Base-by-base conservation (phyloP, 2,329 filamentous ascomycete species). In the Epicoccum sorghinum region DNA sequence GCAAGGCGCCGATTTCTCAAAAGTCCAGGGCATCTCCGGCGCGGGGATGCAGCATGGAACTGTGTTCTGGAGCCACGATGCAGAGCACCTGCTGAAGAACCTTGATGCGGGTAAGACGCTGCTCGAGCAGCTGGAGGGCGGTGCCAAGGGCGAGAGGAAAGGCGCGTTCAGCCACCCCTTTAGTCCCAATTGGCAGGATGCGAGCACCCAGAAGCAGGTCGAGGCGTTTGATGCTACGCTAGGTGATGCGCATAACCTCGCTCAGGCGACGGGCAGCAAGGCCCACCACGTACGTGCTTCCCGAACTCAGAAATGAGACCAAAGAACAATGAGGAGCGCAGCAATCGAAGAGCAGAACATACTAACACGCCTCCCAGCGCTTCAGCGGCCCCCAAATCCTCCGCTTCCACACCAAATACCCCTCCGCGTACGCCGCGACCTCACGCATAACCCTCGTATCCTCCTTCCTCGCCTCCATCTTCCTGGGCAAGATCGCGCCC, bases 351-450 rank as follows among this genome's bases (percentile, higher is more conserved):
- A 33, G 7, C 10, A 7, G 27, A 18, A 13, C 22, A 39, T 55
- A 70, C 52, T 47, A 24, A 46, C 47, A 5, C 27, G 27, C 13
- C 3, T 35, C n/a, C 50, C 64, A 93, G 89, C 89, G 95, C 58
- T 99, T 99, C 79, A 98, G 93, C 24, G 95, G 95, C n/a, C 90
- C 91, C 3, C 95, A 99, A 75, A 98, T 99, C 67, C 85, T 97
- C 75, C 86, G 93, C 10, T 92, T 97, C 73, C 88, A 89, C 62
- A 84, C 86, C 52, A 90, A 90, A 61, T 85, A 93, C 61, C 91
- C 93, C 1, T 83, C 89, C 4, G 88, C 91, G 62, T 98, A 98
- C 76, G 82, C 83, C 57, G 83, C 86, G 27, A 96, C 95, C 0
- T 82, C 86, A 9, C 87, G 91, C 52, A 96, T 99, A 70, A 96